These are phyloP conservation scores for Microbotryum saponariae DNA, from an alignment of 1,284 basidiomycete genomes.

Conservation along the genomic window DNA sequence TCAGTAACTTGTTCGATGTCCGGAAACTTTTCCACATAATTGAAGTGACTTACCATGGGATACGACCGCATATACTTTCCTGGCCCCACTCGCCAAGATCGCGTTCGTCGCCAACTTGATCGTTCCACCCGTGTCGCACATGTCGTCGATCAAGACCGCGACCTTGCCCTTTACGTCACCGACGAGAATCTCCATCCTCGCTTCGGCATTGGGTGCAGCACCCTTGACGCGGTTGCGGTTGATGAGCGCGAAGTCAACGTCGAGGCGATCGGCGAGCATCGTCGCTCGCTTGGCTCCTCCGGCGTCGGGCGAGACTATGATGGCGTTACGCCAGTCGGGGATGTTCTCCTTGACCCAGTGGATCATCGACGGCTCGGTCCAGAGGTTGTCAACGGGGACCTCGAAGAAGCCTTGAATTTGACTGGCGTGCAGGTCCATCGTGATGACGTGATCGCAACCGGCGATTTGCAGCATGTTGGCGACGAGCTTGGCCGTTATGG, in stretches of 20 bases:
- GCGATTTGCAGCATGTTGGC: conserved; percentile 96
- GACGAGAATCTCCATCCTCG: conserved; percentile 83
- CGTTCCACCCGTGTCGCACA: conserved; percentile 93
- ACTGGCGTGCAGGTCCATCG: conserved; percentile 95
- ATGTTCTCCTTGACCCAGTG: conserved; percentile 73
- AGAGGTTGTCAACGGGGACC: conserved; percentile 96
- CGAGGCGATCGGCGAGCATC: conserved; percentile 88
- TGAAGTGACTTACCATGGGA: conserved; percentile 64
- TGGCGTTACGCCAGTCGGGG: conserved; percentile 74
- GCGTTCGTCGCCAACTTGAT: conserved; percentile 76
- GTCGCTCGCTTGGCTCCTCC: conserved; percentile 96
- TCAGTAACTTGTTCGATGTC: background rate
- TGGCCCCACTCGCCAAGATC: conserved; percentile 79
- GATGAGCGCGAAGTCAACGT: conserved; percentile 93
- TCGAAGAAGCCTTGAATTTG: conserved; percentile 99
- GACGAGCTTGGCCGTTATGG: conserved; percentile 96
- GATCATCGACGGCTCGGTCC: conserved; percentile 42
- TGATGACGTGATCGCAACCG: conserved; percentile 97
- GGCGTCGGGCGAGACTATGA: conserved; percentile 94
- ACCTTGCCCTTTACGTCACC: conserved; percentile 93
- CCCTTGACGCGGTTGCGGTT: conserved; percentile 67
- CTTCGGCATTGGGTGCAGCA: conserved; percentile 44
- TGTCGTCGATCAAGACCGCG: conserved; percentile 93
- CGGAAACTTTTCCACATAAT: too few species aligned
- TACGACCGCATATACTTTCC: conserved; percentile 77